These are phyloP conservation scores for Colletotrichum filicis DNA, from an alignment of 2,329 filamentous ascomycete genomes.

Conservation along the genomic window DNA sequence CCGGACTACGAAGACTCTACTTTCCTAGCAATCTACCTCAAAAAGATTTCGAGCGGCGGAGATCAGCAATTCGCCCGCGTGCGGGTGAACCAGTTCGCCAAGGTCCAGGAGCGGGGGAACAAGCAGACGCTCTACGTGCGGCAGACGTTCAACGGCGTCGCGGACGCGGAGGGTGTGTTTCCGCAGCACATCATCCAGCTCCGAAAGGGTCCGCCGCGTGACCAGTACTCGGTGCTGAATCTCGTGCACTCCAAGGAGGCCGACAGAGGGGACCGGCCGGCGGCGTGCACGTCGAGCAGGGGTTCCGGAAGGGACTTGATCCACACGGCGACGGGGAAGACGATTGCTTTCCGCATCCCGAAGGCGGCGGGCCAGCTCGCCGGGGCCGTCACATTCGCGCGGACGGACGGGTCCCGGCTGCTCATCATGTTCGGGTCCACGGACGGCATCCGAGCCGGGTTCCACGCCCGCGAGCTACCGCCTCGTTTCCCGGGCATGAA, in stretches of 20 bases:
- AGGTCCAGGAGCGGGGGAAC: slow-evolving; percentile 35
- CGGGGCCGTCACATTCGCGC: neutral
- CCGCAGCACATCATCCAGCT: slow-evolving; percentile 27
- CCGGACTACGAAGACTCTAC: neutral
- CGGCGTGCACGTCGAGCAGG: neutral
- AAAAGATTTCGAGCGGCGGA: neutral
- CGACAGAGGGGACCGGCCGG: neutral
- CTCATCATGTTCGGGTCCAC: neutral
- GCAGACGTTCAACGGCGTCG: slow-evolving; percentile 37
- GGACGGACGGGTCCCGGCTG: neutral
- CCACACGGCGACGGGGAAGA: neutral
- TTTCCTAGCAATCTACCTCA: neutral
- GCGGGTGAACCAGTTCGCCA: neutral
- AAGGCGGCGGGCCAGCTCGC: neutral
- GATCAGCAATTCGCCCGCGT: neutral
- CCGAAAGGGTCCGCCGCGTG: neutral
- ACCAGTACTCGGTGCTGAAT: neutral
- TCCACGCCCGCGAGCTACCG: neutral
- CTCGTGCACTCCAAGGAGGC: neutral
- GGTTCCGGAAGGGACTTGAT: neutral
- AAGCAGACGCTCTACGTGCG: slow-evolving; percentile 42
- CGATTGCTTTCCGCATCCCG: neutral
- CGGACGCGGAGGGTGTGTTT: slow-evolving; percentile 35
- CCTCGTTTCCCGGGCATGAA: neutral
- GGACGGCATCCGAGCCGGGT: neutral